Percentiles rank a stretch among this genome's conserved stretches.
phyloP scores from a whole-genome alignment of 2,329 filamentous ascomycete genomes.

The Fonsecaea monophora region DNA sequence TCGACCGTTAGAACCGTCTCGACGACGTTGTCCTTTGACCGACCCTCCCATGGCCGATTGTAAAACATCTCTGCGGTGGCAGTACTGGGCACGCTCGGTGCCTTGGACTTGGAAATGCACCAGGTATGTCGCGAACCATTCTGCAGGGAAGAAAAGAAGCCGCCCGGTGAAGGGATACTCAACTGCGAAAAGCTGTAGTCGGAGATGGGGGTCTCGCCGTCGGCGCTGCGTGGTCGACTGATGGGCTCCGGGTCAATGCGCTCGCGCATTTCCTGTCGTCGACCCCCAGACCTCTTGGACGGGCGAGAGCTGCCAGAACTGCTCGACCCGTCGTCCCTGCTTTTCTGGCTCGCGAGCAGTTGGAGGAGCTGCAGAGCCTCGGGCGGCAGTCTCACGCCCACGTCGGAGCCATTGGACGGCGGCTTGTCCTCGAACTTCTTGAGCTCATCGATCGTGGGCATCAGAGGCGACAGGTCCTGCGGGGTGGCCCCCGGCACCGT shows the following conservation, averaged over 20 bases:
- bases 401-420: slow-evolving; percentile 42
- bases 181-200: slow-evolving; percentile 77
- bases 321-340: slow-evolving; percentile 49
- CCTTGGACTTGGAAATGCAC: slow-evolving; percentile 59
- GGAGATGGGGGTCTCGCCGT: slow-evolving; percentile 60
- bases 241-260: slow-evolving; percentile 55
- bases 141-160: slow-evolving; percentile 87
- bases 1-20: slow-evolving; percentile 72
- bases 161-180: slow-evolving; percentile 88
- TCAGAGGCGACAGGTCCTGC: slow-evolving; percentile 38
- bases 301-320: slow-evolving; percentile 41
- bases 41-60: slow-evolving; percentile 73
- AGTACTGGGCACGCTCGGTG: slow-evolving; percentile 70
- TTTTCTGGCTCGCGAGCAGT: slow-evolving; percentile 66
- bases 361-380: slow-evolving; percentile 81
- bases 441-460: slow-evolving; percentile 33
- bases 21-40: slow-evolving; percentile 53
- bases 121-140: slow-evolving; percentile 79
- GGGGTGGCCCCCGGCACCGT: slow-evolving; percentile 45
- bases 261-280: slow-evolving; percentile 64
- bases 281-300: slow-evolving; percentile 24
- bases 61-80: slow-evolving; percentile 94
- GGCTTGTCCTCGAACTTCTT: slow-evolving; percentile 29
- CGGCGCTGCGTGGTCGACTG: slow-evolving; percentile 53
- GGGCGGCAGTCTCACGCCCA: slow-evolving; percentile 75